Conservation (phyloP, 164 flowering plant genomes). For the Aristolochia contorta region DNA sequence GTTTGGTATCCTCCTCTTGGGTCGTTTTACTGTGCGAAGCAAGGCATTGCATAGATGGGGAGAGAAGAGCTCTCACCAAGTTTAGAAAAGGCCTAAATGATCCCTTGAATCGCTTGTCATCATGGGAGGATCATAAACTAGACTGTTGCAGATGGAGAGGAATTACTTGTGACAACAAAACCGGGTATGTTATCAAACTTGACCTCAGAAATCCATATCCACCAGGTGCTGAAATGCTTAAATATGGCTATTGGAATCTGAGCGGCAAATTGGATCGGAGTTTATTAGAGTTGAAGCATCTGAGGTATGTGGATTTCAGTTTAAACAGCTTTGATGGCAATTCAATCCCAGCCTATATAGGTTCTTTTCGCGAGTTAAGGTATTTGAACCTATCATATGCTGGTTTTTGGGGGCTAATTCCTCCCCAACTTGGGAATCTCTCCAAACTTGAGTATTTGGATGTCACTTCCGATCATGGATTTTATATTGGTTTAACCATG, state of each 20-base stretch:
- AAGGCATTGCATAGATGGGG: constrained; percentile 1
- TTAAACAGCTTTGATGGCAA: constrained; percentile 1
- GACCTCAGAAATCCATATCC: not conserved
- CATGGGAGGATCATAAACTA: not conserved
- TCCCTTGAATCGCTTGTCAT: constrained; percentile 1
- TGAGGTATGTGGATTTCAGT: constrained; percentile 11
- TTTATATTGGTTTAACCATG: not conserved
- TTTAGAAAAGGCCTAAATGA: constrained; percentile 3
- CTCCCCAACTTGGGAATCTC: constrained; percentile 13
- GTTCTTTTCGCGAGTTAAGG: constrained; percentile 2
- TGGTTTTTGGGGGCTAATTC: constrained; percentile 5
- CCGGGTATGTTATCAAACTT: constrained; percentile 6
- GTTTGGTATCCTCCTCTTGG: too few species aligned
- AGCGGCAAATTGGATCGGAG: constrained; percentile 8
- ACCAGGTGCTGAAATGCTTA: not conserved
- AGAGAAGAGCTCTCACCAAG: constrained; percentile 7
- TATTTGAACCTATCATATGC: constrained; percentile 7
- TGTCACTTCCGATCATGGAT: not conserved
- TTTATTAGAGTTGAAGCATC: constrained; percentile 8
- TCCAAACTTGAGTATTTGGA: constrained; percentile 8
- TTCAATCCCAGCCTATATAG: constrained; percentile 8
- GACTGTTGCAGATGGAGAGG: constrained; percentile 10
- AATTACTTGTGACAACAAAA: constrained; percentile 1
- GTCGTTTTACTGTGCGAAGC: too few species aligned
- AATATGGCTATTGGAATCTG: not conserved